Evolutionary conservation across 441 rosid species (phyloP).

Genomic region (Erodium texanum): DNA sequence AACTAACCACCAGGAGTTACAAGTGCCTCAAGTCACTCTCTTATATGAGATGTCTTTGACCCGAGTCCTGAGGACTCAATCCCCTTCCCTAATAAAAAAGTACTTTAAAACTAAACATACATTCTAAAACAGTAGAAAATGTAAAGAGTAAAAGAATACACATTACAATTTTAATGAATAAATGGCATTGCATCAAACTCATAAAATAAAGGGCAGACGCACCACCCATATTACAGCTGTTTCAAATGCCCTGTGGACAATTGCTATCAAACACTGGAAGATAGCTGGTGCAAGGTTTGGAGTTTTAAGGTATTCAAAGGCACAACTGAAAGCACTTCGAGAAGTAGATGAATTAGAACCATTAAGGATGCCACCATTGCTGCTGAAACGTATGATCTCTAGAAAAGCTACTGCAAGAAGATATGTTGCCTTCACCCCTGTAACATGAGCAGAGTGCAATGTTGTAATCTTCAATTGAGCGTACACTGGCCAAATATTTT

Average conservation of each 20-base stretch:
- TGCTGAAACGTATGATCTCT: conserved; percentile 91
- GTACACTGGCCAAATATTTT: not conserved
- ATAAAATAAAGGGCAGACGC: conserved; percentile 21
- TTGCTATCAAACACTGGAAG: conserved; percentile 81
- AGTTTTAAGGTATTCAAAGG: conserved; percentile 90
- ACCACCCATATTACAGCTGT: conserved; percentile 93
- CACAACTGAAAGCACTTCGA: conserved; percentile 97
- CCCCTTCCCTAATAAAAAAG: not conserved
- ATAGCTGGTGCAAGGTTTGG: conserved; percentile 89
- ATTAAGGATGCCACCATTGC: conserved; percentile 96
- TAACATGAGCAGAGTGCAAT: conserved; percentile 19
- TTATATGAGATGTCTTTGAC: not conserved
- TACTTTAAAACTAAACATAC: not conserved
- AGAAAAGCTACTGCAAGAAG: conserved; percentile 96
- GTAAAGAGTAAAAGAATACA: not conserved
- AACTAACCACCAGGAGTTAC: not conserved
- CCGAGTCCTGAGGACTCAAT: not conserved
- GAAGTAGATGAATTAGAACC: conserved; percentile 57
- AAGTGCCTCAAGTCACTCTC: not conserved
- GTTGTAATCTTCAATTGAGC: not conserved
- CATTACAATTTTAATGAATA: not conserved
- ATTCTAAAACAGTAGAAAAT: not conserved
- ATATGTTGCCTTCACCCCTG: conserved; percentile 98
- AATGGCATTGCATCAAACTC: conserved; percentile 8
- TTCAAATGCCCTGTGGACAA: conserved; percentile 91